A percentile compares a stretch with the other conserved stretches of the same genome.
These are phyloP conservation scores for Stevia rebaudiana DNA, from an alignment of 140 eudicot genomes.

Conservation along the genomic window DNA sequence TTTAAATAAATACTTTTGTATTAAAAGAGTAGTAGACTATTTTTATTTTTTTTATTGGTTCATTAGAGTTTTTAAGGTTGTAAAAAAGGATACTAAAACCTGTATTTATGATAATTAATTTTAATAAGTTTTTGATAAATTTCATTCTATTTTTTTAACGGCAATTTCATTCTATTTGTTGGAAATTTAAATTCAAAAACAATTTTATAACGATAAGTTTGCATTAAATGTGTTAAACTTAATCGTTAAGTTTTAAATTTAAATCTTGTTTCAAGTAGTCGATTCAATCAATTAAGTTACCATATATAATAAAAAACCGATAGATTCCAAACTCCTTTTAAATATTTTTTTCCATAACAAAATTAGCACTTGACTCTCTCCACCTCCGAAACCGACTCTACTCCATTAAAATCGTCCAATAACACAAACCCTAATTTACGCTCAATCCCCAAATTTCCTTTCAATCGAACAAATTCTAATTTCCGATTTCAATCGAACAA, in stretches of 20 bases:
- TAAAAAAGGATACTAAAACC: no score
- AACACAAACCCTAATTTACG: slow-evolving; percentile 3
- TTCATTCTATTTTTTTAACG: no score
- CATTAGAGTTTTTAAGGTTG: no score
- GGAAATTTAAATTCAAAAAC: not conserved
- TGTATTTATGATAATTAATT: no score
- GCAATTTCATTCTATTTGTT: no score
- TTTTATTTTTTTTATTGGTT: no score
- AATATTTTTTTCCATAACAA: slow-evolving; percentile 5
- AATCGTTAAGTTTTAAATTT: slow-evolving; percentile 1
- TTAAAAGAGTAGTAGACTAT: no score
- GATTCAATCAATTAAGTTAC: not conserved
- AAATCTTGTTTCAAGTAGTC: not conserved
- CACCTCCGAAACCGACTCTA: not conserved
- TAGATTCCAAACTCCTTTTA: slow-evolving; percentile 2
- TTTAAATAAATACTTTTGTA: no score
- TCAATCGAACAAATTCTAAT: not conserved
- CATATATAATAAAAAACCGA: slow-evolving; percentile 21
- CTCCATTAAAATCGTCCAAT: not conserved
- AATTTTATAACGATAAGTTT: not conserved
- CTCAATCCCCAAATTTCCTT: not conserved
- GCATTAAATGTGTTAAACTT: not conserved
- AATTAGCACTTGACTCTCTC: not conserved
- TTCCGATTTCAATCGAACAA: not conserved
- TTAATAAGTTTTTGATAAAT: no score